phyloP scores from a whole-genome alignment of 345 rosid genomes.

The Noccaea caerulescens region DNA sequence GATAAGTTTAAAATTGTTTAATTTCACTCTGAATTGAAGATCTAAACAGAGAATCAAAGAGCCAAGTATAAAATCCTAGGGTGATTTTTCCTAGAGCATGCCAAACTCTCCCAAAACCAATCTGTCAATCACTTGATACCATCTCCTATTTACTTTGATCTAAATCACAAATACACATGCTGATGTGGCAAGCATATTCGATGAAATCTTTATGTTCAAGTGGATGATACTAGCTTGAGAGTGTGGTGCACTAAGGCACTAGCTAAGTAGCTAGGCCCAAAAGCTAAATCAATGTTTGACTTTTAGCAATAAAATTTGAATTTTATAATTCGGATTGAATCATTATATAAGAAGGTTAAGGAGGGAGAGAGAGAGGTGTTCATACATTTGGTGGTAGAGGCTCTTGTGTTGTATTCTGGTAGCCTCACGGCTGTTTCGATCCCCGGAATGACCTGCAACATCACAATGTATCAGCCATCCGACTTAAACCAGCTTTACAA shows the following conservation, averaged over 20 bases:
- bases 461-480: slow-evolving; percentile 6
- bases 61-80: not conserved
- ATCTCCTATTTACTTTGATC: not conserved
- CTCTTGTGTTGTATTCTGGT: slow-evolving; percentile 77
- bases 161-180: not conserved
- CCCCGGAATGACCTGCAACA: slow-evolving; percentile 68
- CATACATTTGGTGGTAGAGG: slow-evolving; percentile 80
- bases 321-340: not conserved
- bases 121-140: slow-evolving; percentile 14
- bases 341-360: not conserved
- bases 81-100: slow-evolving; percentile 1
- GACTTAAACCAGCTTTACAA: not conserved
- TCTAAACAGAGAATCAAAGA: not conserved
- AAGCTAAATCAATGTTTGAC: not conserved
- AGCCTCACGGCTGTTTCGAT: slow-evolving; percentile 74
- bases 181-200: not conserved
- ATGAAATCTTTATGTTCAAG: slow-evolving; percentile 10
- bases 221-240: slow-evolving; percentile 4
- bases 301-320: not conserved
- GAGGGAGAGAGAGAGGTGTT: not conserved
- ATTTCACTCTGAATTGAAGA: not conserved
- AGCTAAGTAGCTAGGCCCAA: slow-evolving; percentile 20
- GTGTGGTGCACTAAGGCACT: slow-evolving; percentile 14
- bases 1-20: not conserved
- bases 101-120: slow-evolving; percentile 28